A percentile compares a stretch with the other conserved stretches of the same genome.
These are phyloP conservation scores for Capronia epimyces DNA, from an alignment of 2,329 filamentous ascomycete genomes.

Conservation along the genomic window DNA sequence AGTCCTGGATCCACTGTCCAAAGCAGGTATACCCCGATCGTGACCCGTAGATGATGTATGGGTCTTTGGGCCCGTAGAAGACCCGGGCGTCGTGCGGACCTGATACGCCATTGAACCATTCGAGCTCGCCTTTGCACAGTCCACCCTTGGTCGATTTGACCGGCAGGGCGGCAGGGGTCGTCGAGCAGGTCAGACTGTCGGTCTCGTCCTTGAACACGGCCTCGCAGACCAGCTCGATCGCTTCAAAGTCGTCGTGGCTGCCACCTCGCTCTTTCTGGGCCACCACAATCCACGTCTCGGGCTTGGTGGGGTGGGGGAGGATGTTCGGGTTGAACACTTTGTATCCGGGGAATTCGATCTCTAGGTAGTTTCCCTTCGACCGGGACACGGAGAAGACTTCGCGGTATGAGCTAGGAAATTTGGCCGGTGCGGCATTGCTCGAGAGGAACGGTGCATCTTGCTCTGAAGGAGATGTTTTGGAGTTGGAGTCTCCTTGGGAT, in stretches of 20 bases:
- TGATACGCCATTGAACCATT: neutral
- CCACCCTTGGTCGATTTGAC: neutral
- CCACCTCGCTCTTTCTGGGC: conserved; percentile 41
- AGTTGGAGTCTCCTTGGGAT: neutral
- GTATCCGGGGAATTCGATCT: conserved; percentile 43
- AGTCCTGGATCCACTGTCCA: conserved; percentile 54
- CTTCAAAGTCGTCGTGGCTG: conserved; percentile 12
- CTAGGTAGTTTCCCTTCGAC: conserved; percentile 44
- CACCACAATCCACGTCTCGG: conserved; percentile 48
- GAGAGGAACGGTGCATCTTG: neutral
- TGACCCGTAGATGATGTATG: conserved; percentile 52
- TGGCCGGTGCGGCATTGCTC: neutral
- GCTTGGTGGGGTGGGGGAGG: conserved; percentile 48
- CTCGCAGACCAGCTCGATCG: conserved; percentile 47
- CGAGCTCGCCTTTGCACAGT: neutral
- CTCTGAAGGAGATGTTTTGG: neutral
- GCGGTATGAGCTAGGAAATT: neutral
- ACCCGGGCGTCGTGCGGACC: conserved; percentile 57
- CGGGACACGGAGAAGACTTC: conserved; percentile 47
- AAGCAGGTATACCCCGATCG: conserved; percentile 53
- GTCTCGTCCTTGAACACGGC: conserved; percentile 39
- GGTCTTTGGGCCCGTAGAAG: conserved; percentile 50
- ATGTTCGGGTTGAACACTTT: conserved; percentile 52
- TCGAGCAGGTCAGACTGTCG: neutral
- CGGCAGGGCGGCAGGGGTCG: neutral